Conservation (phyloP, 139 green algal species). For the Volvox africanus region DNA sequence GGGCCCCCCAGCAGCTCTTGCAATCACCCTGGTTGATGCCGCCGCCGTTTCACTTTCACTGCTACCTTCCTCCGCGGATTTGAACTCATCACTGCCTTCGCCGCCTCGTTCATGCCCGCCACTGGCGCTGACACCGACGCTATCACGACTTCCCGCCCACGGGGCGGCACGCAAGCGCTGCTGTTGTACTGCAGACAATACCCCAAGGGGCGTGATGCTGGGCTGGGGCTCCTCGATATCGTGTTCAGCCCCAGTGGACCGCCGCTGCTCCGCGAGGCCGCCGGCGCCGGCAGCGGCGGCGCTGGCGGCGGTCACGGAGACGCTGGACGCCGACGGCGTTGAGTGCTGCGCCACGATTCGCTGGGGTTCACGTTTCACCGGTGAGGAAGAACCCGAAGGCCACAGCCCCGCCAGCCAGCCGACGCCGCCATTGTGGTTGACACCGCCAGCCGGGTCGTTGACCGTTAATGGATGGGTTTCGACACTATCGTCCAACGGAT, state of each 20-base stretch:
- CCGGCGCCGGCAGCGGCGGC: background rate
- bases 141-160: background rate
- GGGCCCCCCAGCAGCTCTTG: background rate
- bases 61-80: constrained; percentile 9
- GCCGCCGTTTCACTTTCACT: background rate
- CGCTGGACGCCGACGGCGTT: background rate
- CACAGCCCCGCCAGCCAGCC: constrained; percentile 12
- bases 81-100: constrained; percentile 2
- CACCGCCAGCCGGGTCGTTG: background rate
- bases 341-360: background rate
- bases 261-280: background rate
- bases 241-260: background rate
- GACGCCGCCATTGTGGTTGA: background rate
- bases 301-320: background rate
- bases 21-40: background rate
- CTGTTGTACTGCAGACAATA: constrained; percentile 10
- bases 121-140: background rate
- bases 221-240: background rate
- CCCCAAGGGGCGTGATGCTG: constrained; percentile 6
- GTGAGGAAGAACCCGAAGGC: background rate
- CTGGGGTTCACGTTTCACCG: background rate
- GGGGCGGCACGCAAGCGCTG: constrained; percentile 9
- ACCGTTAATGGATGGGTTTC: background rate
- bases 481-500: background rate
- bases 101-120: background rate